A percentile compares a stretch with the other conserved stretches of the same genome.
These are phyloP conservation scores for Sisymbrium altissimum DNA, from an alignment of 345 rosid species.

Conservation along the genomic window DNA sequence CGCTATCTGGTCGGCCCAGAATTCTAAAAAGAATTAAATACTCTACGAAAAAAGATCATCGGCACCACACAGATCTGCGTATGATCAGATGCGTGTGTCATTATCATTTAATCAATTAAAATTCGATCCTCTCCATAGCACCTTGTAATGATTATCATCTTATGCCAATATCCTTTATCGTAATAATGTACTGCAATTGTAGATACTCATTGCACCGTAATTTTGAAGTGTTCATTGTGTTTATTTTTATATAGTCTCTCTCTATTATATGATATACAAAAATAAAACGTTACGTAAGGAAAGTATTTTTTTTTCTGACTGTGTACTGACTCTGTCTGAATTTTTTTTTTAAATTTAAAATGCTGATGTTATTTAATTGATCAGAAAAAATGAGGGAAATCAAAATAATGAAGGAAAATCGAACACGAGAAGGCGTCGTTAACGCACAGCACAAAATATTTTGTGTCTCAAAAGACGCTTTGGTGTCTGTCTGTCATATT, in stretches of 20 bases:
- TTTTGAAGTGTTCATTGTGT: slow-evolving; percentile 17
- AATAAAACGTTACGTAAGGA: background rate
- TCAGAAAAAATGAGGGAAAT: background rate
- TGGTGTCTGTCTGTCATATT: slow-evolving; percentile 19
- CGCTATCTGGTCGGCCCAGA: slow-evolving; percentile 29
- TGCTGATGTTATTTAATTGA: background rate
- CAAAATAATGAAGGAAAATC: slow-evolving; percentile 13
- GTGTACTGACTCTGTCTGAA: background rate
- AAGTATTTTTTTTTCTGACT: too few relatives aligned
- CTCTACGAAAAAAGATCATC: slow-evolving; percentile 5
- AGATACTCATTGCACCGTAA: slow-evolving; percentile 31
- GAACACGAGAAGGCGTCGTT: slow-evolving; percentile 30
- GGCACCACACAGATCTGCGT: slow-evolving; percentile 10
- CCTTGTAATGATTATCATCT: slow-evolving; percentile 27
- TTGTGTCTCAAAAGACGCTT: slow-evolving; percentile 27
- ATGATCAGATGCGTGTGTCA: background rate
- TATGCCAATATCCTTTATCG: slow-evolving; percentile 3
- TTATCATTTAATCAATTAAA: slow-evolving; percentile 23
- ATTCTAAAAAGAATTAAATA: slow-evolving; percentile 8
- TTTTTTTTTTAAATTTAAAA: background rate
- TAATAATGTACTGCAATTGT: background rate
- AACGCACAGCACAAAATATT: slow-evolving; percentile 25
- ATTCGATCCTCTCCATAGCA: slow-evolving; percentile 5
- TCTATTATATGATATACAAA: background rate
- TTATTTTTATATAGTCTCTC: background rate